Evolutionary conservation across 305 asterid species (phyloP), one percentile per base, ranked within the genome.

Genomic region (Fraxinus greggii): DNA sequence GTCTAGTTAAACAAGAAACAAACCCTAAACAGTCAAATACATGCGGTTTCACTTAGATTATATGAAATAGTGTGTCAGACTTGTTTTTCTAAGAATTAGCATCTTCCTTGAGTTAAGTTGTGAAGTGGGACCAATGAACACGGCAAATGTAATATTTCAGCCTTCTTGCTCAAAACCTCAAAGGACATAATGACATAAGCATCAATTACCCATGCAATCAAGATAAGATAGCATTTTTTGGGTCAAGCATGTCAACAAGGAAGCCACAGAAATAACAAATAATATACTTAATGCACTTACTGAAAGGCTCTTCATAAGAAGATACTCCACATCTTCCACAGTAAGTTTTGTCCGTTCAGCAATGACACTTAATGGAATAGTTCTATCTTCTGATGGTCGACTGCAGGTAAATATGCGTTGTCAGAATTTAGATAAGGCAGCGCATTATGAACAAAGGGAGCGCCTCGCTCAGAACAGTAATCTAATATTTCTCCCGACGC

Each of bases 301-400:
- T 51, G 98, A 93, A 78, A 93, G 98, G 90, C 98, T 95, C 92
- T 93, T 92, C 97, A 93, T 95, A 38, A 95, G 94, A 83, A 93
- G 97, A 89, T 90, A 89, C 88, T 93, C 98, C 84, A 93, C 98
- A 74, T 93, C 95, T 88, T 95, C 98, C 21, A 95, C 90, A 4
- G 97, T 83, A 38, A 93, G 94, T 83, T 86, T 95, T 74, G 98
- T 95, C 77, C 96, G 88, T 81, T 92, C 97, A 75, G 97, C 95
- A 21, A 95, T 92, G 72, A 91, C 79, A 63, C 90, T 85, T 79
- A 93, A 76, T 1, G 98, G 99, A 51, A 95, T 95, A 54, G 98
- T 95, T 88, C 99, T 91, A 70, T 92, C 98, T 80, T 93, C 98
- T 19, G 99, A 84, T 65, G 98, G 89, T 24, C 97, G 99, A 78